phyloP scores from a whole-genome alignment of 257 asterid species.

The Linderniella brevidens region DNA sequence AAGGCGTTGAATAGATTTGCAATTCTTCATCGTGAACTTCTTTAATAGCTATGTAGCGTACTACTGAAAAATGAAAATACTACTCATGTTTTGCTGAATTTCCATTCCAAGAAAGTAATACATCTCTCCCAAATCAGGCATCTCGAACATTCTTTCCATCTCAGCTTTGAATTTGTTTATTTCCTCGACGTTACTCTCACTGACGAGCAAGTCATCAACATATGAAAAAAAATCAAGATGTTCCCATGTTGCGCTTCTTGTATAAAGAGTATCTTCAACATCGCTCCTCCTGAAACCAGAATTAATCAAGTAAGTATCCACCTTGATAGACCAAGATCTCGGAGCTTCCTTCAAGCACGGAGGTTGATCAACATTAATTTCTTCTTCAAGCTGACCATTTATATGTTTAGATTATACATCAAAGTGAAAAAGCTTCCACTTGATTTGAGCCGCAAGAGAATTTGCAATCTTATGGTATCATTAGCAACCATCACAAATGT shows the following conservation, averaged over 20 bases:
- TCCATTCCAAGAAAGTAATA: neutral
- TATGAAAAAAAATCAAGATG: neutral
- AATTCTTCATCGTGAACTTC: neutral
- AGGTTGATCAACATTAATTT: neutral
- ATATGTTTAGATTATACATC: neutral
- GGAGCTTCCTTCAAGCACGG: neutral
- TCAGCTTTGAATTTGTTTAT: neutral
- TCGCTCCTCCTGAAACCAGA: neutral
- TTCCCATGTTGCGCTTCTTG: neutral
- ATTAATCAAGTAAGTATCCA: neutral
- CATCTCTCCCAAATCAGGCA: neutral
- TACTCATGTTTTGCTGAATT: neutral
- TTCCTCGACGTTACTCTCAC: neutral
- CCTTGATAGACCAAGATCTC: neutral
- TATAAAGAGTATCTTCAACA: neutral
- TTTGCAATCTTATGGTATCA: too few species aligned
- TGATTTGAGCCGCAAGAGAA: neutral
- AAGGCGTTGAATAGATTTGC: neutral
- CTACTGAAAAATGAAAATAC: neutral
- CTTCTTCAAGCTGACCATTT: neutral
- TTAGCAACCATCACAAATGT: neutral
- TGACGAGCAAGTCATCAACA: neutral
- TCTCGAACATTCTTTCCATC: neutral
- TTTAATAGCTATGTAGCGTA: neutral
- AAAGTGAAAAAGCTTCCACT: neutral